Evolutionary conservation across 306 rosid genomes (phyloP).

Genomic region (Cucurbita ficifolia): DNA sequence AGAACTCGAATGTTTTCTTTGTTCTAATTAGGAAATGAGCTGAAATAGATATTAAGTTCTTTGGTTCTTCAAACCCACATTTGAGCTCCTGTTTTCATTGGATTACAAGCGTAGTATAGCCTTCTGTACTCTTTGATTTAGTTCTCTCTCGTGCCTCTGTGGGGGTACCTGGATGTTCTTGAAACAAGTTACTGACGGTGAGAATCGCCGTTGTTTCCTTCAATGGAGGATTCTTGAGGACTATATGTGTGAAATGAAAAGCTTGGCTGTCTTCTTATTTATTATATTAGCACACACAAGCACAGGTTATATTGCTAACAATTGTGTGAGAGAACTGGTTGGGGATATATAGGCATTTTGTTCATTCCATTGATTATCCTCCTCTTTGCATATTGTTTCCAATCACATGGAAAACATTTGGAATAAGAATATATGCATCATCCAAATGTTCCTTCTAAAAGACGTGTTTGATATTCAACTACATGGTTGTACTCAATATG

Average conservation of each 20-base stretch:
- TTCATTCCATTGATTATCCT: neutral
- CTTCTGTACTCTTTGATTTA: no score
- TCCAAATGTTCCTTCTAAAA: no score
- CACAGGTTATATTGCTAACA: neutral
- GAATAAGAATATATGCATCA: neutral
- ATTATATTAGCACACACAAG: no score
- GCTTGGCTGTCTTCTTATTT: neutral
- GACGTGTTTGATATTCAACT: no score
- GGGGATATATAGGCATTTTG: neutral
- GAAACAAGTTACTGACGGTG: neutral
- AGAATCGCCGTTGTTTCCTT: neutral
- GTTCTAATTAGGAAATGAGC: neutral
- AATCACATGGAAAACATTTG: neutral
- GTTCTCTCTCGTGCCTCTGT: neutral
- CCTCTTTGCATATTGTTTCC: neutral
- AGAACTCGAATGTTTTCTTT: neutral
- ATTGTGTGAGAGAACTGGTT: neutral
- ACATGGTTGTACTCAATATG: no score
- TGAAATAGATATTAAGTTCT: no score
- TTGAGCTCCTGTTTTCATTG: no score
- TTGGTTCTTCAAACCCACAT: no score
- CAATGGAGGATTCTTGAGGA: neutral
- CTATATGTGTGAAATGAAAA: neutral
- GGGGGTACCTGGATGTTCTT: neutral
- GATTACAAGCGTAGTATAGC: no score